These are phyloP conservation scores for Pseudonectria buxi DNA, from an alignment of 2,329 filamentous ascomycete species.

Conservation along the genomic window DNA sequence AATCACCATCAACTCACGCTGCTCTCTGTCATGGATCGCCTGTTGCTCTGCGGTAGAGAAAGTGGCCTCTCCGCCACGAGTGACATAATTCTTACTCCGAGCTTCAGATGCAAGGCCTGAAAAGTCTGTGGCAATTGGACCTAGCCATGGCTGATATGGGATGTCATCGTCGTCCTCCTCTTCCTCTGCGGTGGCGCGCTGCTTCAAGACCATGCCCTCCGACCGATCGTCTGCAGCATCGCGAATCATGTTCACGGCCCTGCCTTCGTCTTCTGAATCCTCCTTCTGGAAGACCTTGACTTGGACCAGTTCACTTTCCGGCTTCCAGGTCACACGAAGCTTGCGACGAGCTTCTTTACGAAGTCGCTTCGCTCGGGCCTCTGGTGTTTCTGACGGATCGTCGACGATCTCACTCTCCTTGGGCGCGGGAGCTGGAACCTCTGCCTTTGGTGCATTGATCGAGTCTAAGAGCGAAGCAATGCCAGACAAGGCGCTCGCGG, in stretches of 20 bases:
- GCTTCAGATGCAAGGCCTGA: conserved; percentile 38
- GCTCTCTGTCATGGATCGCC: conserved; percentile 50
- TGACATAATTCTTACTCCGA: conserved; percentile 43
- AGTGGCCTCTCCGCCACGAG: conserved; percentile 44
- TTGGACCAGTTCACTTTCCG: conserved; percentile 58
- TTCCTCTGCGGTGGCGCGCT: conserved; percentile 39
- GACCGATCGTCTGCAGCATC: conserved; percentile 68
- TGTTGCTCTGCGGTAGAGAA: conserved; percentile 51
- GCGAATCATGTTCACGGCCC: conserved; percentile 60
- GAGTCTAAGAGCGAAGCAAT: conserved; percentile 50
- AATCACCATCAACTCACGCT: conserved; percentile 54
- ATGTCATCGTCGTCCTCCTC: conserved; percentile 55
- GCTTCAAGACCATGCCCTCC: conserved; percentile 63
- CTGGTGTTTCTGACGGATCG: conserved; percentile 53
- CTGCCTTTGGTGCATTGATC: conserved; percentile 37
- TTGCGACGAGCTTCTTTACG: conserved; percentile 67
- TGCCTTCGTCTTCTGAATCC: conserved; percentile 61
- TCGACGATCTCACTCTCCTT: conserved; percentile 46
- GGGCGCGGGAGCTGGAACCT: conserved; percentile 37
- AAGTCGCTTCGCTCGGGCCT: conserved; percentile 60
- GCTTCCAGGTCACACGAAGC: conserved; percentile 64
- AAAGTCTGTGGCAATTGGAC: conserved; percentile 42
- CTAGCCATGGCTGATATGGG: conserved; percentile 46
- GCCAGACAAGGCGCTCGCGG: conserved; percentile 36
- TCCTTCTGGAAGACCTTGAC: conserved; percentile 67